Base-by-base conservation (phyloP, 2,329 filamentous ascomycete species). In the Colletotrichum lentis region DNA sequence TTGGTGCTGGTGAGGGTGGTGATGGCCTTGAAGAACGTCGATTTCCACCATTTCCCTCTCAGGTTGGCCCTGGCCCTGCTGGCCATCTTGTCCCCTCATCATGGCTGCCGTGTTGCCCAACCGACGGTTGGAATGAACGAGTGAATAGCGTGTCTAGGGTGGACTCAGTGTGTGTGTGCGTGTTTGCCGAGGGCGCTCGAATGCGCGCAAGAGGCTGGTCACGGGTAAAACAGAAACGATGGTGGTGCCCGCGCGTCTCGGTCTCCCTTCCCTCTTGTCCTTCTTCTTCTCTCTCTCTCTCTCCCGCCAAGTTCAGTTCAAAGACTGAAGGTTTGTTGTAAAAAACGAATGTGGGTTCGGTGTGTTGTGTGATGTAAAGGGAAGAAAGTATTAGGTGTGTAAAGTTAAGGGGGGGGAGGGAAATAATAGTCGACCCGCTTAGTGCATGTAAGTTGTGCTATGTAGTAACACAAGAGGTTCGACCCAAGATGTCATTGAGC, bases 41-140 rank as follows among this genome's bases (percentile, higher is more conserved):
- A 79, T 77, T 54, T 79, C 77, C 63, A 77, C 71, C 76, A 77
- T 77, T 66, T 78, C 77, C 52, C 75, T 73, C 69, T 77, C 76
- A 27, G 71, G 71, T 67, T 74, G 73, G 54, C 73, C 74, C 67
- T 75, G 72, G 58, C 71, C 71, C 66, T 72, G 68, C 61, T 73
- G 68, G 22, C 64, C 64, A 27, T 67, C 69, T 53, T 71, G 68
- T 53, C 67, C 65, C 70, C 67, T 69, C 69, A 71, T 73, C 69
- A 71, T 73, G 58, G 39, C 35, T 60, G 65, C 49, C 49, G 62
- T 68, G 65, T 68, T 68, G 44, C 27, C 65, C 55, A 65, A 68
- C 65, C 65, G 65, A 65, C 18, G 43, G 55, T n/a, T 68, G 65
- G 65, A 68, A 68, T 68, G 65, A 65, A 44, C 54, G 62, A 65